phyloP scores from a whole-genome alignment of 768 basidiomycete species.

The Suillus americanus region DNA sequence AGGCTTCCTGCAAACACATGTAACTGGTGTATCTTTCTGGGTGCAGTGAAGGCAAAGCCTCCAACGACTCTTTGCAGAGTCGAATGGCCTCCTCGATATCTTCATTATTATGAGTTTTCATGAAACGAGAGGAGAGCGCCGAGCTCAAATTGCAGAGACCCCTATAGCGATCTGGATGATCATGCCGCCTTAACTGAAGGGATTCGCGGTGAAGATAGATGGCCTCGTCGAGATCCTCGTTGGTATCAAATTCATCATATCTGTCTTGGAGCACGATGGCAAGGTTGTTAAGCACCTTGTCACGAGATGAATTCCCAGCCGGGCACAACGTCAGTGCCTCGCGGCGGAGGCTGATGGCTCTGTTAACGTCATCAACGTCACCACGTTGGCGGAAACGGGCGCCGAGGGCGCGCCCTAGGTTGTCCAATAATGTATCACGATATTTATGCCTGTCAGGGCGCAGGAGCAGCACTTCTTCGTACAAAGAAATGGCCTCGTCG shows the following conservation, averaged over 20 bases:
- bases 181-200: neutral
- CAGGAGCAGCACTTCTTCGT: neutral
- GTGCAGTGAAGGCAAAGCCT: neutral
- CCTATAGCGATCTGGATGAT: neutral
- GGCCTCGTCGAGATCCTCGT: neutral
- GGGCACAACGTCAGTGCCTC: neutral
- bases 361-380: neutral
- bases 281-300: neutral
- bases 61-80: neutral
- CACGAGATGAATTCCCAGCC: neutral
- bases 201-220: neutral
- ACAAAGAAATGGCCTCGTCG: neutral
- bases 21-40: neutral
- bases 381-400: neutral
- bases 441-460: neutral
- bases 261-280: neutral
- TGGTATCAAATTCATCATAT: neutral
- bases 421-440: neutral
- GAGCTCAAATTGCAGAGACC: neutral
- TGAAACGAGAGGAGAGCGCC: neutral
- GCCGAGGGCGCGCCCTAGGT: neutral
- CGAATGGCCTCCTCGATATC: neutral
- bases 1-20: neutral
- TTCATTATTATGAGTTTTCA: neutral
- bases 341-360: neutral